Base-by-base conservation (phyloP, 768 basidiomycete species). In the Udeniomyces megalosporus region DNA sequence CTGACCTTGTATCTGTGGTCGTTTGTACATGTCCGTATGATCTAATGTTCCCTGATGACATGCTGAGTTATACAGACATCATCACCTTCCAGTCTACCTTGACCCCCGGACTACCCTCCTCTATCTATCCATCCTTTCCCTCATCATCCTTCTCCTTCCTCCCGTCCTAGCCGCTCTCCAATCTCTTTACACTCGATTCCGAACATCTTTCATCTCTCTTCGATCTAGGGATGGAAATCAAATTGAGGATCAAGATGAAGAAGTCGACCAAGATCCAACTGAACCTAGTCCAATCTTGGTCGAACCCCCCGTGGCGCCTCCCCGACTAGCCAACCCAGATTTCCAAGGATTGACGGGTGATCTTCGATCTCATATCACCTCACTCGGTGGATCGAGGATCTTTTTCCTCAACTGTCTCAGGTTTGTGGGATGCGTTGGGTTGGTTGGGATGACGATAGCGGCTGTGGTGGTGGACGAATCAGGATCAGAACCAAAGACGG, bases 381-480 rank as follows among this genome's bases (percentile, higher is more conserved):
- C 49, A 10, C 3, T 57, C 35, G 61, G 61, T 28, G 61, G 61
- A 4, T 26, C 17, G 15, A 1, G 17, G 2, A 17, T 29, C 17
- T 58, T 62, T 26, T 2, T n/a, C 4, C 34, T 58, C 11, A 17
- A 62, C 61, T 22, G 57, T 14, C 2, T 62, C 14, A 45, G 61
- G 10, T 51, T 62, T 47, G 12, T 57, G 3, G 54, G 53, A 2
- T 52, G 56, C 28, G 3, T 62, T 4, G 47, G 48, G 3, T 31
- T 62, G 10, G 24, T 62, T 20, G 61, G 34, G 2, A 38, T 62
- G 0, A 51, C 55, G 29, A 55, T 62, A 22, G 55, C 54, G 10
- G 54, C 61, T n/a, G 54, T 58, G 34, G 61, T 62, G 11, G 47
- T 62, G 7, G 61, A 62, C 46, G n/a, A 45, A 58, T 26, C 45